Base-by-base conservation (phyloP, 169 alveolate genomes). In the Eimeria falciformis region DNA sequence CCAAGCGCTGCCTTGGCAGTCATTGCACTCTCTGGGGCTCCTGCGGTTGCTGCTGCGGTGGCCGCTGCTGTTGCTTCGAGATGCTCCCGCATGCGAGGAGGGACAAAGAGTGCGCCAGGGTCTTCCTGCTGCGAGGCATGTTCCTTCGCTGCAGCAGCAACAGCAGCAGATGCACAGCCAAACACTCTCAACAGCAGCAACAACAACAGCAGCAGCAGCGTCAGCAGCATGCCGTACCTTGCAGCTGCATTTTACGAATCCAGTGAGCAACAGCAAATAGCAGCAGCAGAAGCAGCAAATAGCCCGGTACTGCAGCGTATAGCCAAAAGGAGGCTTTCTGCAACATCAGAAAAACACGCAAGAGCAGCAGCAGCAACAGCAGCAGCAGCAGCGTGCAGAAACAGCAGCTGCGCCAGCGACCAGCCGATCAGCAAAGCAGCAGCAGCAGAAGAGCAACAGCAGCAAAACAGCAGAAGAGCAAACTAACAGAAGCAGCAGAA, bases 251-350 rank as follows among this genome's bases (percentile, higher is more conserved):
- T 7, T 18, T 14, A 6, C 71, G 71, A 58, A 58, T 18, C 33
- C 71, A 25, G 71, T 25, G 71, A 58, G 71, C 71, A 58, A n/a
- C 11, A 18, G 9, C 9, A 9, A 58, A 14, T 25, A n/a, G 33
- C 33, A 58, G 23, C 33, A 58, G 33, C 33, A 58, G 71, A 7
- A 58, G 71, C 71, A 58, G 33, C 23, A 58, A 5, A 18, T 58
- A 58, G 7, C 9, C 18, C 9, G 71, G 71, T 5, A 58, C 33
- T 14, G 71, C 71, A 58, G 23, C 29, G 27, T 58, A 58, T 9
- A 58, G 71, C 71, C 71, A 58, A 58, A 58, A 5, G 71, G 71
- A 14, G 27, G 71, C 71, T n/a, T 58, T 58, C 71, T 58, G 71
- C 11, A 18, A 18, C 71, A 58, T 7, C 71, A 58, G 18, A n/a